Evolutionary conservation across 2,329 filamentous ascomycete genomes (phyloP), one percentile per base, ranked within the genome.

Genomic region (Sporothrix humicola): DNA sequence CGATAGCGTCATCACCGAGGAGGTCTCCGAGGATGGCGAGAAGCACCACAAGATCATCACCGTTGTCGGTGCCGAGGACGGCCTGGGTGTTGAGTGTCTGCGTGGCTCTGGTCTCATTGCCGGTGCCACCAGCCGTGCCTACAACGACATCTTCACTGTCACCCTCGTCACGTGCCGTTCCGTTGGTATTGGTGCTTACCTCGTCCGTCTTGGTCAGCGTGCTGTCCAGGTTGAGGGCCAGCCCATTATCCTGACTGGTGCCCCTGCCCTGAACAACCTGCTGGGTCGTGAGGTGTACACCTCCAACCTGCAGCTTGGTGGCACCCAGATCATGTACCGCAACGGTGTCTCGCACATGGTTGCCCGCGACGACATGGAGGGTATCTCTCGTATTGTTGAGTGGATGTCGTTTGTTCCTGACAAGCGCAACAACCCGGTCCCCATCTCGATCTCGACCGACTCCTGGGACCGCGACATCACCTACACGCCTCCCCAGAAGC

Each of bases 251-350:
- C 90, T 99, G 76, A 99, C 96, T 79, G 96, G 96, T 89, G 96
- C 96, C 68, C 93, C 94, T 77, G 96, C 96, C 74, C 92, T 99
- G 82, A 99, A 99, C 90, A 99, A 98, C 86, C 88, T 99, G 79
- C 90, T 99, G 75, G 96, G 96, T 80, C 94, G 97, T 78, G 96
- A 99, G 84, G 95, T 99, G 44, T 99, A 99, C 86, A 98, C 96
- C 31, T 98, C 96, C 75, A 99, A 99, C 88, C 85, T 99, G 81
- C 96, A 99, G 87, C 93, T 99, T 77, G 96, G 96, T 90, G 96
- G 96, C 79, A 99, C 96, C n/a, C 96, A 99, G 85, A 99, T 99
- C 88, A 99, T 99, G 96, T 98, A 99, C 90, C 95, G 93, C 86
- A 99, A 99, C 82, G 96, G 96, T 90, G 96, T 99, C 58, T 98